Base-by-base conservation (phyloP, 768 basidiomycete genomes). In the Podaxis sp. region DNA sequence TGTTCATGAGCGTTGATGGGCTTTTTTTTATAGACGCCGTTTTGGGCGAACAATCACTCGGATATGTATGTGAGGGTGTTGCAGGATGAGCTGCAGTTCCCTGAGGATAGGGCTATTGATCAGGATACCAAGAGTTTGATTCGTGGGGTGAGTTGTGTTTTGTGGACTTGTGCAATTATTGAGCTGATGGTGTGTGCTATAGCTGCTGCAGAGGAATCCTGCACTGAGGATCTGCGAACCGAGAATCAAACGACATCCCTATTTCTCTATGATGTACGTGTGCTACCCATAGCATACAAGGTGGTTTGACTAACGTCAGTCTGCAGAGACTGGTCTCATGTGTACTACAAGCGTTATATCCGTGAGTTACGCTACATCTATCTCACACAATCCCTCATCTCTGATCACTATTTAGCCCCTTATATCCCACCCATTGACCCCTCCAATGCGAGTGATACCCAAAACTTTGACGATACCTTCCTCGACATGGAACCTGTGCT, bases 391-490 rank as follows among this genome's bases (percentile, higher is more conserved):
- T 36, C 54, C 13, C 49, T 64, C 4, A 64, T 59, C 17, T 41
- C 29, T 43, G 46, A 63, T 61, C 27, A 38, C 57, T 60, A 17
- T 64, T 27, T 68, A 94, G 92, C 94, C 76, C 93, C 93, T 47
- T 94, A 95, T 81, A 93, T 94, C 70, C 94, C 93, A 15, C 90
- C 90, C 33, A 93, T 94, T 71, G 93, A 96, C 72, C 90, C 92
- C 22, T 85, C 85, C 47, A 93, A 96, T 76, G 95, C 95, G 64
- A 88, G 89, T 69, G 97, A 99, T 83, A 96, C 93, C 66, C 93
- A 93, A 74, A 98, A 98, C 76, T 99, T 98, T 74, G 96, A 98
- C 74, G 93, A 96, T 65, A 89, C 93, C 43, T 98, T 97, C 86
- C 83, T 98, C 63, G 92, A 92, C 71, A 96, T 98, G 92, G 89